phyloP scores from a whole-genome alignment of 192 early-diverging fungal species.

The Glomus cerebriforme region DNA sequence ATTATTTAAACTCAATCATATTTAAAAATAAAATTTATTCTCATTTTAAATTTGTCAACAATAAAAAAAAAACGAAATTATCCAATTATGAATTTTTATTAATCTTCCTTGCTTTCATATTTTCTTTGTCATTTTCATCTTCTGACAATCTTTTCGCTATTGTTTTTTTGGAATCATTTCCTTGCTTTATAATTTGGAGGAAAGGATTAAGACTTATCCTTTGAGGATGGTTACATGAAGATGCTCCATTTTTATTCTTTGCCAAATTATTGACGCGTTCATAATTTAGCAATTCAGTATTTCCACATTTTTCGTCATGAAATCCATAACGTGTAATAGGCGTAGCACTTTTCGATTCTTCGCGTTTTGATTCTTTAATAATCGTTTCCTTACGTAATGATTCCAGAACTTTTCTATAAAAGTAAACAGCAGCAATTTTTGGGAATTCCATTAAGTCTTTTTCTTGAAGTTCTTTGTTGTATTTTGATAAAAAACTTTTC shows the following conservation, averaged over 20 bases:
- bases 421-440: neutral
- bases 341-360: neutral
- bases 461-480: neutral
- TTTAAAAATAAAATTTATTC: no score
- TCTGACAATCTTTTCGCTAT: neutral
- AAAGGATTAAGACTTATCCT: neutral
- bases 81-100: neutral
- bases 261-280: neutral
- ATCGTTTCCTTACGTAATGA: neutral
- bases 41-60: no score
- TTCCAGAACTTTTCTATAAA: neutral
- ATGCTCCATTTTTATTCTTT: neutral
- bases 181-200: neutral
- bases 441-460: neutral
- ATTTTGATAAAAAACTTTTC: neutral
- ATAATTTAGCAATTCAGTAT: neutral
- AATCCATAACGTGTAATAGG: neutral
- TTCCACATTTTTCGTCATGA: neutral
- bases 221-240: neutral
- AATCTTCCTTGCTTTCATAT: neutral
- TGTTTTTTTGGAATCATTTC: neutral
- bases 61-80: neutral
- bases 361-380: neutral
- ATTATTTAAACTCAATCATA: no score
- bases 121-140: neutral